Conservation (phyloP, 2,329 filamentous ascomycete species). For the Proliferodiscus dingleyae region DNA sequence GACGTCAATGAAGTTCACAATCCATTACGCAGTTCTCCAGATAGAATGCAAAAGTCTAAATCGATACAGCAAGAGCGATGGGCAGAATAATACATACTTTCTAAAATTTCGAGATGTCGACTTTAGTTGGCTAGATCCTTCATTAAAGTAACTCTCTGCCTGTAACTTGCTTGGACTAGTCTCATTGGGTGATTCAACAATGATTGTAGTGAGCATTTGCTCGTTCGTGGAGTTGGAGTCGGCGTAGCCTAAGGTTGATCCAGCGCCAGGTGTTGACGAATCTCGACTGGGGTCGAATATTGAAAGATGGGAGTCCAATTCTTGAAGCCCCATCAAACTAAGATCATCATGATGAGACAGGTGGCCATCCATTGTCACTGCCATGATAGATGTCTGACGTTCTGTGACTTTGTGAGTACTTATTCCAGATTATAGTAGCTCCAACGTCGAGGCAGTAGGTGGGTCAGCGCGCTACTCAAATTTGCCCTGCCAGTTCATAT, state of each 20-base stretch:
- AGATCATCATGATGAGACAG: constrained; percentile 33
- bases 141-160: constrained; percentile 16
- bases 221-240: constrained; percentile 21
- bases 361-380: constrained; percentile 32
- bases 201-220: constrained; percentile 22
- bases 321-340: constrained; percentile 33
- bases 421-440: too few species aligned
- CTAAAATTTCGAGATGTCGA: constrained; percentile 14
- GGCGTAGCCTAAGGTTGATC: constrained; percentile 26
- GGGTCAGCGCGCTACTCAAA: constrained; percentile 26
- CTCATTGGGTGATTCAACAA: constrained; percentile 24
- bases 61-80: constrained; percentile 8
- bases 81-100: constrained; percentile 24
- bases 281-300: constrained; percentile 30
- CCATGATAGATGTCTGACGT: constrained; percentile 33
- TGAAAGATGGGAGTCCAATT: constrained; percentile 34
- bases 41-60: constrained; percentile 10
- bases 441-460: constrained; percentile 18
- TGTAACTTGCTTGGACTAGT: constrained; percentile 14
- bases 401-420: constrained; percentile 32
- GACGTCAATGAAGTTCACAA: constrained; percentile 19
- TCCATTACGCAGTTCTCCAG: background rate
- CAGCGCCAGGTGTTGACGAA: constrained; percentile 26
- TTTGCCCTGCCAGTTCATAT: constrained; percentile 26
- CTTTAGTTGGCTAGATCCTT: constrained; percentile 17